Base-by-base conservation (phyloP, 176 grass and related monocot species). In the Sorghum bicolor region DNA sequence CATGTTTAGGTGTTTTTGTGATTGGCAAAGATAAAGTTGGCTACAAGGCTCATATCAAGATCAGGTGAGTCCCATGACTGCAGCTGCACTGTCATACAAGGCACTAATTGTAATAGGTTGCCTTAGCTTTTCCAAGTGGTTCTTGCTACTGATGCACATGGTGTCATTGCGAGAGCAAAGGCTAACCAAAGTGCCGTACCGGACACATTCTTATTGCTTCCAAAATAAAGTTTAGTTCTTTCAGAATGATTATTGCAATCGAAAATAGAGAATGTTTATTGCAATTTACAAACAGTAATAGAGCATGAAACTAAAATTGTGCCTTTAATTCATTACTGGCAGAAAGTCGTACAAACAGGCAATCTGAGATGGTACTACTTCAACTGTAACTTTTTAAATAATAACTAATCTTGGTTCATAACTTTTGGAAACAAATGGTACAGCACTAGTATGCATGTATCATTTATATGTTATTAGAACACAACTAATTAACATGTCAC, bases 51-150 rank as follows among this genome's bases (percentile, higher is more conserved):
- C 30, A 36, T 25, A 30, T 47, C 30, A 79, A 36, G 7, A 79
- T 79, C 52, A 64, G 53, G 39, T 38, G 38, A 79, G 38, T 50
- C 66, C 43, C 66, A 72, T 86, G 75, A 71, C 48, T 78, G 58
- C 71, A 38, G 30, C 44, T 60, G 10, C 5, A 38, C 9, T 53
- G 17, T 28, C 28, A 71, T 10, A 73, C 9, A 64, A 24, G 67
- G 30, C 32, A 74, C 25, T 24, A 52, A 20, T 52, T 6, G 47
- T 19, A 13, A 47, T 47, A 15, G 13, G 15, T 30, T 68, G 19
- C 70, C n/a, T n/a, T n/a, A n/a, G n/a, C 50, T 78, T 83, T 64
- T 26, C 24, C 13, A 1, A 31, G 40, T 78, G 31, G 16, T 38
- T 12, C 34, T 40, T 17, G 45, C 41, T 34, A 2, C 32, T 58